phyloP scores from a whole-genome alignment of 106 monocot species.

The Acorus calamus region DNA sequence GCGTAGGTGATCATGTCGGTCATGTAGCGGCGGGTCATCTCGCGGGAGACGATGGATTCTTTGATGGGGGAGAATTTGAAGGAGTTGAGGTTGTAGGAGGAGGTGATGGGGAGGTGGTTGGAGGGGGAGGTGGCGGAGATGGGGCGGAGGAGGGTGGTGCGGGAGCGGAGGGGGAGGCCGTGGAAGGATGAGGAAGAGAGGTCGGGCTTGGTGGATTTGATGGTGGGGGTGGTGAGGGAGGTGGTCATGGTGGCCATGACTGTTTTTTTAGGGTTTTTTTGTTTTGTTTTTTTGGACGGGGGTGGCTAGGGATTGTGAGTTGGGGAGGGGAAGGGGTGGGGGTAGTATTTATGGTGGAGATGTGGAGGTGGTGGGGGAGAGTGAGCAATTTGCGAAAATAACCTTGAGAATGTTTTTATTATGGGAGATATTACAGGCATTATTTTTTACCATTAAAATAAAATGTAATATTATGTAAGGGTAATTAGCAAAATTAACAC shows the following conservation, averaged over 20 bases:
- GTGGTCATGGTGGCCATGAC: constrained; percentile 36
- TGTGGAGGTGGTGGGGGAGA: no score
- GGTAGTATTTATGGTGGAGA: no score
- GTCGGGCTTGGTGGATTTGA: constrained; percentile 5
- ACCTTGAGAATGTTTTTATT: no score
- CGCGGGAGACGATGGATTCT: constrained; percentile 85
- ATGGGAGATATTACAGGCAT: no score
- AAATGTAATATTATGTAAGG: no score
- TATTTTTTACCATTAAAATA: no score
- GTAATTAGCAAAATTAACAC: no score
- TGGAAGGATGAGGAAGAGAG: constrained; percentile 24
- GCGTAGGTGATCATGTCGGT: constrained; percentile 98
- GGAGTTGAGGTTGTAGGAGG: constrained; percentile 42
- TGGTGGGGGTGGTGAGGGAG: constrained; percentile 13
- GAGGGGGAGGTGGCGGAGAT: not conserved
- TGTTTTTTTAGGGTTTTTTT: constrained; percentile 7
- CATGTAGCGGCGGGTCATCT: constrained; percentile 98
- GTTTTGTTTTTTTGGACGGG: no score
- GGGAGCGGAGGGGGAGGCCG: constrained; percentile 8
- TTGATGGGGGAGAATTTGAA: constrained; percentile 78
- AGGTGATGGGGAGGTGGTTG: constrained; percentile 14
- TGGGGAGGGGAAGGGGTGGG: no score
- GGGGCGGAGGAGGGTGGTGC: not conserved
- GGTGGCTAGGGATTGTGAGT: no score
- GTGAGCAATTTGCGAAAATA: no score